Percentiles rank a stretch among this genome's conserved stretches.
These are phyloP conservation scores for Fusarium dimerum DNA, from an alignment of 2,329 filamentous ascomycete species.

Conservation along the genomic window DNA sequence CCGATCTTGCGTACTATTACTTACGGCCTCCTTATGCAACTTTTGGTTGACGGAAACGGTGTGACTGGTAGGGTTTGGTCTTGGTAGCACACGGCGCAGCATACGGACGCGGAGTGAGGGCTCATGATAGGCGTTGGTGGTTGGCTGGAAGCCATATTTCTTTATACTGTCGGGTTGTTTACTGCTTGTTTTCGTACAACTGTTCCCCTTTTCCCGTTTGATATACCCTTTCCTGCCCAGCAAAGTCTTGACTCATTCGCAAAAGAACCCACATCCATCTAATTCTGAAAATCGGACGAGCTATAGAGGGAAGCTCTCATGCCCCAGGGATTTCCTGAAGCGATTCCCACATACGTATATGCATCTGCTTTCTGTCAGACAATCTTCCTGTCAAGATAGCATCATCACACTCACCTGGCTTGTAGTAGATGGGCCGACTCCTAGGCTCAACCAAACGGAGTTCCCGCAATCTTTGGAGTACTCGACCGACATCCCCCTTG, in stretches of 20 bases:
- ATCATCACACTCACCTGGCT: conserved; percentile 57
- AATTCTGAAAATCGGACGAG: conserved; percentile 41
- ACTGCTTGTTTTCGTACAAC: conserved; percentile 6
- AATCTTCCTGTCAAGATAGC: not conserved
- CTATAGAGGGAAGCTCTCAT: conserved; percentile 61
- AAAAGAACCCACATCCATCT: conserved; percentile 9
- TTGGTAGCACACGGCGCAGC: not conserved
- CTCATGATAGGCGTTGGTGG: conserved; percentile 14
- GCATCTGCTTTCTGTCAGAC: conserved; percentile 51
- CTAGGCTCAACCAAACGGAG: conserved; percentile 58
- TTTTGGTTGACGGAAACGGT: not conserved
- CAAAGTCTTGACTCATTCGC: not conserved
- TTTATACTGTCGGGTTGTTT: conserved; percentile 7
- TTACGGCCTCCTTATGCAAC: not conserved
- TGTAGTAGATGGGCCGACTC: conserved; percentile 70
- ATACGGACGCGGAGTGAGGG: not conserved
- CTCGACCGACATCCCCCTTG: conserved; percentile 65
- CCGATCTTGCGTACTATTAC: not conserved
- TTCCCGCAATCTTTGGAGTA: conserved; percentile 62
- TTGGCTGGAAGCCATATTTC: not conserved
- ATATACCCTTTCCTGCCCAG: not conserved
- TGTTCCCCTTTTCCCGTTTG: conserved; percentile 2
- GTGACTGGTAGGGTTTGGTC: not conserved
- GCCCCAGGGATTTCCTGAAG: conserved; percentile 60
- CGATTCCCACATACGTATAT: conserved; percentile 67